Evolutionary conservation across 2,329 filamentous ascomycete species (phyloP), one percentile per base, ranked within the genome.

Genomic region (Ilyonectria robusta): DNA sequence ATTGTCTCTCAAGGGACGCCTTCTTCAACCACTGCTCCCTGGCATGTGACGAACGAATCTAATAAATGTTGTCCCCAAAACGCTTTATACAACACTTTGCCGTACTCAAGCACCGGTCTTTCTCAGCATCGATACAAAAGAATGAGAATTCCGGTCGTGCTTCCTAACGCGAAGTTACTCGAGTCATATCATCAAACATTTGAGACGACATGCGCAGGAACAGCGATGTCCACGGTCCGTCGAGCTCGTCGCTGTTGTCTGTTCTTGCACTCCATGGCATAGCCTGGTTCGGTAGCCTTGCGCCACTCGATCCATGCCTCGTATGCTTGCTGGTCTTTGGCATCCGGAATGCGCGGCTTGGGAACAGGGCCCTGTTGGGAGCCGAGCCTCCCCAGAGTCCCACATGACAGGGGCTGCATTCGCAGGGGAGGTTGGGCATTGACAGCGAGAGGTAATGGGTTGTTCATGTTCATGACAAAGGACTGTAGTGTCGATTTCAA

Each of bases 231-330:
- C 21, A 66, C 51, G 35, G 70, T 70, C 23, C 78, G 72, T 60
- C 80, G 79, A 26, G 75, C 77, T 57, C 82, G 78, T 26, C 77
- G 74, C 64, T 82, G 81, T 70, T 86, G 84, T 53, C 84, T 78
- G 46, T 77, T 76, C 67, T 84, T 84, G 76, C 84, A 86, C 69
- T 81, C 78, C 65, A 82, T 69, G 26, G 84, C 84, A 69, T 86
- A 86, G 2, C 83, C 83, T 6, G 84, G 84, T 69, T 85, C 82
- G 53, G 82, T 81, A 23, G 82, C 82, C 68, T 86, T 86, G 62
- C 83, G 81, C 81, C 81, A 84, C 72, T 86, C 84, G 37, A 86
- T 81, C 69, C 81, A 86, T 40, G 79, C 82, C 74, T 86, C 84
- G 71, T 86, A 86, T 65, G 79, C 77, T 65, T 84, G 82, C 72